Base-by-base conservation (phyloP, 1,284 basidiomycete species). In the Coniferiporia weirii region DNA sequence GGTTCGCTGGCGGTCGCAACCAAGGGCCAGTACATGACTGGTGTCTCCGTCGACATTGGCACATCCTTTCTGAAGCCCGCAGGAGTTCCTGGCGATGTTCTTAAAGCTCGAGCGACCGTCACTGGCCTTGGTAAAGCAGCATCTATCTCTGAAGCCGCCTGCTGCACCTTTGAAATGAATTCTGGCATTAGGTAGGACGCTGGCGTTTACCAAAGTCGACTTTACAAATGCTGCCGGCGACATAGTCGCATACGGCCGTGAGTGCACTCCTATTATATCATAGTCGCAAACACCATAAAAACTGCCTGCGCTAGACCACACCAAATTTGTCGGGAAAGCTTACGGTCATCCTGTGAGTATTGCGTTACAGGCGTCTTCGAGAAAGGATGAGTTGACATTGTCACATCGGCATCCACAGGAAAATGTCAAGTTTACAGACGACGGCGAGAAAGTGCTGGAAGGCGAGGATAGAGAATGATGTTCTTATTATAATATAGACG, bases 11-110 rank as follows among this genome's bases (percentile, higher is more conserved):
- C 90, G 6, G 81, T 95, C 20, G 89, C 90, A 0, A 84, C 87
- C 12, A 86, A 87, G 64, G 93, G 93, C 3, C 82, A 93, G 22
- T 88, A 76, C 70, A 89, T 92, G 84, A 95, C 93, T 0, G 89
- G 93, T 15, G 91, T 95, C 6, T 92, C 89, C 1, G 93, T 91
- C 0, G 93, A 95, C 69, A 87, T 96, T 66, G 86, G 86, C 51
- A 86, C 91, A 0, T 91, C 89, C 1, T 95, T 92, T 65, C 83
- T 91, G 56, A 83, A 83, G 52, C 84, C 87, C 12, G 87, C 79
- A 1, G 91, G 90, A 17, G 77, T 73, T 54, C 73, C 75, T 0
- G 89, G 88, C 4, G 87, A 91, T 62, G 72, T 78, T 7, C 71
- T 92, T 20, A 77, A 80, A 53, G 82, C 82, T 9, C 85, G 78